A percentile compares a stretch with the other conserved stretches of the same genome.
These are phyloP conservation scores for Tricholoma flavovirens DNA, from an alignment of 768 basidiomycete genomes.

Conservation along the genomic window DNA sequence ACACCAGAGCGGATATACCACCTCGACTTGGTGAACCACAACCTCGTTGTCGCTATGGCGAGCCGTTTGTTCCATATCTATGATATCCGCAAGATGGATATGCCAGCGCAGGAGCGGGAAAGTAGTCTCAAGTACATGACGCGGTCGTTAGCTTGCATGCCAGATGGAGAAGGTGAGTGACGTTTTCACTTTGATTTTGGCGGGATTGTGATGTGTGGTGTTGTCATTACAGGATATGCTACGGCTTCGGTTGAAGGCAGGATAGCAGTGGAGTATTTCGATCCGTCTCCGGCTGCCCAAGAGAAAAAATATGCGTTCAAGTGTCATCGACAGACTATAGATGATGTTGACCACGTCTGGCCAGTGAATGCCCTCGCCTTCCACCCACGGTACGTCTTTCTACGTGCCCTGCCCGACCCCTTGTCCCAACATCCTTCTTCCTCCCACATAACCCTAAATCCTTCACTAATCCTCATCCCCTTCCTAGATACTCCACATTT, in stretches of 20 bases:
- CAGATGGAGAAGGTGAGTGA: constrained; percentile 83
- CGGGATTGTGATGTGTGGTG: constrained; percentile 42
- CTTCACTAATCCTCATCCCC: not conserved
- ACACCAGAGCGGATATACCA: constrained; percentile 84
- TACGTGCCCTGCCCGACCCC: not conserved
- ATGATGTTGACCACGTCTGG: constrained; percentile 93
- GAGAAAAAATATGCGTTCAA: constrained; percentile 94
- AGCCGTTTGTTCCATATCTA: constrained; percentile 88
- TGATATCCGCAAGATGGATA: constrained; percentile 73
- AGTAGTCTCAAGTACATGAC: constrained; percentile 96
- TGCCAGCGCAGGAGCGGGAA: constrained; percentile 76
- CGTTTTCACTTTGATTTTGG: too few species aligned
- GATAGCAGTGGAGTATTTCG: constrained; percentile 96
- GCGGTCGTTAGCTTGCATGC: constrained; percentile 85
- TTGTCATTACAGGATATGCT: constrained; percentile 52
- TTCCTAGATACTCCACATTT: constrained; percentile 79
- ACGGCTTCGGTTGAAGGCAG: constrained; percentile 92
- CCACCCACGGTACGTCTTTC: constrained; percentile 64
- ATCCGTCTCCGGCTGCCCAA: constrained; percentile 70
- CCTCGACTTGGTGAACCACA: constrained; percentile 72
- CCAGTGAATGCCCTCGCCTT: constrained; percentile 95
- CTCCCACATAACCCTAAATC: not conserved
- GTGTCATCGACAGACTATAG: constrained; percentile 87
- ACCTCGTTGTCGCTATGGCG: constrained; percentile 89
- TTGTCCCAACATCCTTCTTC: too few species aligned